These are phyloP conservation scores for Arbutus unedo DNA, from an alignment of 148 eudicot species.

Conservation along the genomic window DNA sequence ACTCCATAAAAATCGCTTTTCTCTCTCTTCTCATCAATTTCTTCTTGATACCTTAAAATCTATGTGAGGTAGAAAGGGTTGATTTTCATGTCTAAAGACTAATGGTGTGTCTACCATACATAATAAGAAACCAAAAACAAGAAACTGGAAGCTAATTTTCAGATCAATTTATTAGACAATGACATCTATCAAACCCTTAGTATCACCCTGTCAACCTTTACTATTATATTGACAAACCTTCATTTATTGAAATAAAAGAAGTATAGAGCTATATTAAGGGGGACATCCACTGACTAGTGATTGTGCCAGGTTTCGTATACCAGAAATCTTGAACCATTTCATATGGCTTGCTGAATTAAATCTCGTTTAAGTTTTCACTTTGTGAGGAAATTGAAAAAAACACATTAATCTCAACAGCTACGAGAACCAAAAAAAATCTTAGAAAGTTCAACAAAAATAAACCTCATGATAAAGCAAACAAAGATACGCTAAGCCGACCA, in stretches of 20 bases:
- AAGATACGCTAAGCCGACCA: not conserved
- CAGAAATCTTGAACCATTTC: not conserved
- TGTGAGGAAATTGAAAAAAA: not conserved
- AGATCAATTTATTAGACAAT: not conserved
- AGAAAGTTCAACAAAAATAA: not conserved
- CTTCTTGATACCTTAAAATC: not conserved
- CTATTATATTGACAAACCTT: not conserved
- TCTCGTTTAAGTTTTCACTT: not conserved
- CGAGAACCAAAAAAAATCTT: not conserved
- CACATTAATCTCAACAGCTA: not conserved
- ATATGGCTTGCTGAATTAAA: not conserved
- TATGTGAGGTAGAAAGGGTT: not conserved
- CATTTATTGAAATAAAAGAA: not conserved
- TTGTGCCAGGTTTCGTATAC: not conserved
- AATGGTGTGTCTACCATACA: not conserved
- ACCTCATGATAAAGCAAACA: not conserved
- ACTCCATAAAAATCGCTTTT: not conserved
- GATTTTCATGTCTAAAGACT: not conserved
- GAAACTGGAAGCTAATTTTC: not conserved
- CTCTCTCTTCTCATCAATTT: not conserved
- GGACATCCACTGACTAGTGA: not conserved
- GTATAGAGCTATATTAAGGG: not conserved
- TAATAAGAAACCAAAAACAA: not conserved
- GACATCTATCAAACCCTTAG: not conserved
- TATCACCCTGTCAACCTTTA: not conserved